These are phyloP conservation scores for Dalbergia cochinchinensis DNA, from an alignment of 306 rosid species.

Conservation along the genomic window DNA sequence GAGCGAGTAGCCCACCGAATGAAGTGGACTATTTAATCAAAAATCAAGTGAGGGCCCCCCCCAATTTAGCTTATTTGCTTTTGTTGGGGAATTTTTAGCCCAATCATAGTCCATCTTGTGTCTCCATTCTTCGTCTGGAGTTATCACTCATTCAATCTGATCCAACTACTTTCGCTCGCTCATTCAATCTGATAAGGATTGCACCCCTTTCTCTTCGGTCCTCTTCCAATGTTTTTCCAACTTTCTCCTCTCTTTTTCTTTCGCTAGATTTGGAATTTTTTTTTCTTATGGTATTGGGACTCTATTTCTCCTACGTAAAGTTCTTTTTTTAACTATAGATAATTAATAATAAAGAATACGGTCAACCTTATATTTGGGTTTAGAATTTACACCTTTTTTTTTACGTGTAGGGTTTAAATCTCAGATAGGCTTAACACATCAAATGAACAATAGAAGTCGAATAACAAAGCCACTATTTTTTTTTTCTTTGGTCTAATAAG, in stretches of 20 bases:
- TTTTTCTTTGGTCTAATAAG: no score
- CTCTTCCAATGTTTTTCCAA: not conserved
- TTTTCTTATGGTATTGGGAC: no score
- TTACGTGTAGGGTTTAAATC: no score
- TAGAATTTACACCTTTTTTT: no score
- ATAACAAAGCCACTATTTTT: no score
- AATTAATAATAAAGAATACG: no score
- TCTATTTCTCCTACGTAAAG: no score
- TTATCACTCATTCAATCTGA: not conserved
- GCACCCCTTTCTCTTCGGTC: not conserved
- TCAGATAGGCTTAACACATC: not conserved
- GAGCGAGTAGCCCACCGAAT: slow-evolving; percentile 47
- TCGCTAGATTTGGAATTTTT: not conserved
- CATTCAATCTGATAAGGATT: slow-evolving; percentile 3
- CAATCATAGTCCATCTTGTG: slow-evolving; percentile 8
- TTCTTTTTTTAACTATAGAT: no score
- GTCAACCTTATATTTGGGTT: no score
- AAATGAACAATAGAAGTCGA: not conserved
- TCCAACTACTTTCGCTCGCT: not conserved
- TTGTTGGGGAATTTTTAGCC: slow-evolving; percentile 31
- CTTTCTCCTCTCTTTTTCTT: not conserved
- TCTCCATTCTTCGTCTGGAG: not conserved
- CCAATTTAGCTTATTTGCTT: not conserved
- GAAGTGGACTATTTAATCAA: slow-evolving; percentile 31
- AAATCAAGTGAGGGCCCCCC: slow-evolving; percentile 34